Conservation (phyloP, 1,284 basidiomycete species). For the Leccinum subrobustum region DNA sequence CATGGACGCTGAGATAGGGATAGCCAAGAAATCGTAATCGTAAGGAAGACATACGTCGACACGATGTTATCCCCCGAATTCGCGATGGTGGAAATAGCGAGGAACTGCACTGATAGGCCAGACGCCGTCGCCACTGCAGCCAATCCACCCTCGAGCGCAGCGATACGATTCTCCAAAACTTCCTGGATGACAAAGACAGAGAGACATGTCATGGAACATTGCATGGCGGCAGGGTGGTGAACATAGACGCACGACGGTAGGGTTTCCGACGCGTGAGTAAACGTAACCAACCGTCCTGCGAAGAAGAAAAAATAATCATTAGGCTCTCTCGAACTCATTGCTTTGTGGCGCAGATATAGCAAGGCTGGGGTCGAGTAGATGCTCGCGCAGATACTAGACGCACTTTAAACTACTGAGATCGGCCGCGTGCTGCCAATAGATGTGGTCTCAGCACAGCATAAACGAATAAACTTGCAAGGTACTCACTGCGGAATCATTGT, state of each 20-base stretch:
- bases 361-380: neutral
- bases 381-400: constrained; percentile 7
- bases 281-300: constrained; percentile 19
- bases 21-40: neutral
- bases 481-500: constrained; percentile 67
- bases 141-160: constrained; percentile 79
- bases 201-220: neutral
- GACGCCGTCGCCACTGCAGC: constrained; percentile 80
- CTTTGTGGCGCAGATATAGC: neutral
- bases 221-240: neutral
- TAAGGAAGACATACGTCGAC: constrained; percentile 49
- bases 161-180: constrained; percentile 84
- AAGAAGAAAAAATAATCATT: neutral
- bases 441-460: neutral
- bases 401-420: constrained; percentile 73
- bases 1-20: neutral
- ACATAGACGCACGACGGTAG: constrained; percentile 63
- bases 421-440: constrained; percentile 59
- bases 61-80: constrained; percentile 81
- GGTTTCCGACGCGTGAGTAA: constrained; percentile 52
- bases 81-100: constrained; percentile 70
- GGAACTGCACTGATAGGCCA: constrained; percentile 81
- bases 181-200: constrained; percentile 40
- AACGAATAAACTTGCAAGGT: neutral
- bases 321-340: neutral